phyloP scores from a whole-genome alignment of 225 moss, liverwort and hornwort species.

The Ulota crispa region DNA sequence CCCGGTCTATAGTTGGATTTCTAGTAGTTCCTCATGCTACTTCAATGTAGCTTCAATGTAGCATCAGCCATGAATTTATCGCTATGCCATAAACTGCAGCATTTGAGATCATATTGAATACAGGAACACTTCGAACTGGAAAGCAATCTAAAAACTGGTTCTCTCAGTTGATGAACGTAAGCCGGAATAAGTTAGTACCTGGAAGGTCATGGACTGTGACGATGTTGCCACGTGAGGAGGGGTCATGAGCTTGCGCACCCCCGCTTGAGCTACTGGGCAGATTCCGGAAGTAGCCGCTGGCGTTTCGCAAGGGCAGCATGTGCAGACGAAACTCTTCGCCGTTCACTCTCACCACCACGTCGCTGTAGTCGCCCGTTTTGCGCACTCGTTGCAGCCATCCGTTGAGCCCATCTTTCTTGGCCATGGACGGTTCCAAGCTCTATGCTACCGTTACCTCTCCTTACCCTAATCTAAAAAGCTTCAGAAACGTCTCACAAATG shows the following conservation, averaged over 20 bases:
- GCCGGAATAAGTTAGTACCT: constrained; percentile 27
- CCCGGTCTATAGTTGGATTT: neutral
- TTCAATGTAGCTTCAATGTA: neutral
- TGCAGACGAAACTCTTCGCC: constrained; percentile 76
- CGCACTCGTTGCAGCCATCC: constrained; percentile 89
- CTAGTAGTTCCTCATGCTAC: neutral
- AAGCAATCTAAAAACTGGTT: neutral
- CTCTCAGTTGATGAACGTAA: neutral
- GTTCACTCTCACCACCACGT: constrained; percentile 67
- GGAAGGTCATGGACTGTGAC: constrained; percentile 70
- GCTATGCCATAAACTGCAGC: neutral
- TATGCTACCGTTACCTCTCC: neutral
- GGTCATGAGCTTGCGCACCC: constrained; percentile 16
- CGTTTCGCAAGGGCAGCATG: constrained; percentile 82
- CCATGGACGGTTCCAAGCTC: constrained; percentile 45
- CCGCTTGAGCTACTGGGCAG: constrained; percentile 49
- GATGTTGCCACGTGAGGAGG: constrained; percentile 40
- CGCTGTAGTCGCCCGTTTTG: constrained; percentile 78
- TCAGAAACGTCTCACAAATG: too few relatives aligned
- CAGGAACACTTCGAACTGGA: neutral
- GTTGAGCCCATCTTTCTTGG: constrained; percentile 69
- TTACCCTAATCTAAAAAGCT: neutral
- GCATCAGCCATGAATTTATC: neutral
- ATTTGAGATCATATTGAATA: neutral
- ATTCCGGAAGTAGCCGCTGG: constrained; percentile 77